Base-by-base conservation (phyloP, 1,284 basidiomycete species). In the Apiotrichum sp. region DNA sequence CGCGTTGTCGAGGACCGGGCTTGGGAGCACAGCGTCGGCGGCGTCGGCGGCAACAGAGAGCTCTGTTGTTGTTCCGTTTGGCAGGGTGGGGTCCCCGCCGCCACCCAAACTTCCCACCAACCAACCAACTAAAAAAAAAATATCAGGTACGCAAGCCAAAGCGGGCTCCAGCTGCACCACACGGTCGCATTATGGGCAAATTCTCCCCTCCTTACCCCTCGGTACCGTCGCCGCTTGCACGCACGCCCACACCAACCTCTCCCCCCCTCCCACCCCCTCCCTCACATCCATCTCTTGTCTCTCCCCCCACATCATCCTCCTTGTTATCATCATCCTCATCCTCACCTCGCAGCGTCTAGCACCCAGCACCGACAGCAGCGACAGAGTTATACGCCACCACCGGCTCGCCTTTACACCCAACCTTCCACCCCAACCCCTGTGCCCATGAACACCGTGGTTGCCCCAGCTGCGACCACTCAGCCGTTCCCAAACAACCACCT, bases 401-500 rank as follows among this genome's bases (percentile, higher is more conserved):
- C 11, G 7, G 3, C 33, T 47, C 46, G 2, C 33, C 16, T 22
- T 22, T 22, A 22, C 22, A 22, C 22, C 22, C 22, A 22, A 22
- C 22, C 22, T 22, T 22, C 22, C 22, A 39, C 8, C 41, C n/a
- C 36, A 10, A 5, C 44, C 44, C 11, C 7, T 11, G 6, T 35
- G 9, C 43, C 34, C 50, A 52, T 52, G 42, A n/a, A 52, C 49
- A 43, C 49, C 41, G 49, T 39, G 39, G 41, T 43, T 43, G 41
- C 49, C 34, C 33, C 47, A n/a, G 35, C 47, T 38, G 35, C 35
- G 35, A 3, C 47, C 47, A 48, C 47, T 16, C 13, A 47, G 45
- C 33, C 9, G 32, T 36, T 29, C 36, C n/a, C 47, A n/a, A 34
- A 5, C n/a, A 48, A 16, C 38, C 29, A 58, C 62, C 42, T 64